phyloP scores from a whole-genome alignment of 352 stramenopile genomes.

The Pythium biforme region DNA sequence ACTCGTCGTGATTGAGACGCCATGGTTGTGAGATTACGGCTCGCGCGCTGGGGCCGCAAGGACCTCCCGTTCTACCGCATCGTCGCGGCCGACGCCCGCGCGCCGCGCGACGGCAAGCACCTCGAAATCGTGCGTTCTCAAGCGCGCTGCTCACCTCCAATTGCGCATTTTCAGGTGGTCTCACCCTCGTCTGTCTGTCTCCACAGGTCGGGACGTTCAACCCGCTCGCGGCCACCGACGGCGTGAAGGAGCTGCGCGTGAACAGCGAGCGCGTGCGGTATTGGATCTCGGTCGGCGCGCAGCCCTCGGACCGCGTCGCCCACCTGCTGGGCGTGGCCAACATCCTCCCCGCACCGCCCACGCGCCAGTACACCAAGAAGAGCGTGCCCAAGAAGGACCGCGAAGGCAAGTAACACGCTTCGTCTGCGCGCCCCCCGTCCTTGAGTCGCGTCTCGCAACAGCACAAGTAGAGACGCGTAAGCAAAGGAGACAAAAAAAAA shows the following conservation, averaged over 20 bases:
- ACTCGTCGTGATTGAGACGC: background rate
- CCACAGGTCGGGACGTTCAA: constrained; percentile 83
- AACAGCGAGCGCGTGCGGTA: constrained; percentile 86
- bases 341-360: constrained; percentile 80
- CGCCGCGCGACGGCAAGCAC: constrained; percentile 81
- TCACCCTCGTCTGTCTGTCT: background rate
- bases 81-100: constrained; percentile 79
- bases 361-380: constrained; percentile 85
- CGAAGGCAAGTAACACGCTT: constrained; percentile 43
- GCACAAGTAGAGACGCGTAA: background rate
- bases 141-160: background rate
- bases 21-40: constrained; percentile 86
- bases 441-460: too few species aligned
- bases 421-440: too few species aligned
- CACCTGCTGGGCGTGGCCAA: constrained; percentile 82
- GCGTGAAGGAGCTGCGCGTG: constrained; percentile 86
- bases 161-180: too few species aligned
- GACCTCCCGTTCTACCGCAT: constrained; percentile 90
- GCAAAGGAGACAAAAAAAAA: background rate
- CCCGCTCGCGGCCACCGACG: constrained; percentile 76
- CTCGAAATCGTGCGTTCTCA: constrained; percentile 74
- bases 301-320: constrained; percentile 81
- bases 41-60: constrained; percentile 85
- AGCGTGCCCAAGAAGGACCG: constrained; percentile 82
- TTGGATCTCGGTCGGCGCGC: constrained; percentile 86